phyloP scores from a whole-genome alignment of 2,329 filamentous ascomycete genomes.

The Dothistroma pini region DNA sequence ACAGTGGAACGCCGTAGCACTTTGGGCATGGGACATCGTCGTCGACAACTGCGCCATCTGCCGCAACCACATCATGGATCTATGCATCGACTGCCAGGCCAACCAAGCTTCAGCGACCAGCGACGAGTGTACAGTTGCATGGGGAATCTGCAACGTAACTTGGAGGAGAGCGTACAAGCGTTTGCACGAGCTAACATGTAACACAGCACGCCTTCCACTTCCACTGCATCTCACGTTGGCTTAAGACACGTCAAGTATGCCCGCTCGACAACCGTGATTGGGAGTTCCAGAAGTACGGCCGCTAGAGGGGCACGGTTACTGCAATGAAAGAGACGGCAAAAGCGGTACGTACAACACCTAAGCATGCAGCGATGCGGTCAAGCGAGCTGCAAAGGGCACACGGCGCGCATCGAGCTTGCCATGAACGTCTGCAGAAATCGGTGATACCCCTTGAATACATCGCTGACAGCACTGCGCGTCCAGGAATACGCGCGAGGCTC shows the following conservation, averaged over 20 bases:
- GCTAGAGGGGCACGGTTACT: slow-evolving; percentile 38
- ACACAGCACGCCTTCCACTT: slow-evolving; percentile 96
- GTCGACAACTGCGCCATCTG: slow-evolving; percentile 99
- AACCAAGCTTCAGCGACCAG: slow-evolving; percentile 97
- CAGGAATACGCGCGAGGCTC: neutral
- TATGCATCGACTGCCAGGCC: slow-evolving; percentile 98
- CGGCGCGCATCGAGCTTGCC: neutral
- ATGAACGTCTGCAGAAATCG: neutral
- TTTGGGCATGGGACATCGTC: slow-evolving; percentile 99
- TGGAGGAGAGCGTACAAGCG: neutral
- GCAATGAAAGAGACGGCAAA: neutral
- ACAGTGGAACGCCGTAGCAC: slow-evolving; percentile 95
- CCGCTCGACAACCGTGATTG: slow-evolving; percentile 97
- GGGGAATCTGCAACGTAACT: slow-evolving; percentile 98
- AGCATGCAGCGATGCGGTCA: neutral
- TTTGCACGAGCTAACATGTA: neutral
- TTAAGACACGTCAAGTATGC: slow-evolving; percentile 98
- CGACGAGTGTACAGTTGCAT: slow-evolving; percentile 97
- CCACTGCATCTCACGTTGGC: slow-evolving; percentile 98
- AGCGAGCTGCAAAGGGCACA: neutral
- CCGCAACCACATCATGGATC: slow-evolving; percentile 99
- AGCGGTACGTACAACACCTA: neutral
- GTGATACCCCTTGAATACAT: neutral
- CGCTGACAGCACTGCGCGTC: neutral
- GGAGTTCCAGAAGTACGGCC: slow-evolving; percentile 99